Evolutionary conservation across 805 yeast species (phyloP), one percentile per base, ranked within the genome.

Genomic region (Yarrowia divulgata): DNA sequence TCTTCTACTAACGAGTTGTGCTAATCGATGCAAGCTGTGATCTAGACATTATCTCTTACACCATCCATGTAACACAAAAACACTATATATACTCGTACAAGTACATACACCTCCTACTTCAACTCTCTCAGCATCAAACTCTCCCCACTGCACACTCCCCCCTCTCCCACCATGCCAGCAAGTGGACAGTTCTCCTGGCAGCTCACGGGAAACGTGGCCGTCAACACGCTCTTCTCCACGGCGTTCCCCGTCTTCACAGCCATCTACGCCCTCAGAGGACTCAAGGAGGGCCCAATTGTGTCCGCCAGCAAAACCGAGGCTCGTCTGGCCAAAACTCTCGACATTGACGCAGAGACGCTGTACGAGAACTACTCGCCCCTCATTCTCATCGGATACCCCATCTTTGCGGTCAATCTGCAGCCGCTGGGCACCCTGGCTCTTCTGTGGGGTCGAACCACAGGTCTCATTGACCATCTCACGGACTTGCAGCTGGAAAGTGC

Each of bases 161-260:
- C 13, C 46, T 8, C 23, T 3, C 29, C 9, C 13, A 40, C 9
- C 13, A 55, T 55, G 62, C 40, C 43, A 5, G 29, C 58, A 18
- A 37, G 42, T 37, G 58, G 58, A 54, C 13, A 35, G 16, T 55
- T 55, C 62, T 23, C 62, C 34, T 55, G 62, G 62, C 62, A 55
- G 14, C 35, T 55, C n/a, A 40, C 46, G 4, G 46, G 62, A 14
- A 55, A 39, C 35, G 62, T 55, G 34, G 62, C 46, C 37, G 19
- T 55, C 46, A 55, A 55, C 62, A 34, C 46, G 14, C 46, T 55
- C 46, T 55, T 55, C 14, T 55, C 62, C 3, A 16, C 62, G 8
- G 62, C 62, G 1, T 55, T 55, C 19, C 62, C 62, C 16, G 12
- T 55, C 23, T 32, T 55, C 29, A 55, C 62, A 6, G 62, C 62